A percentile compares a stretch with the other conserved stretches of the same genome.
These are phyloP conservation scores for Pichia norvegensis DNA, from an alignment of 1,139 yeast species.

Conservation along the genomic window DNA sequence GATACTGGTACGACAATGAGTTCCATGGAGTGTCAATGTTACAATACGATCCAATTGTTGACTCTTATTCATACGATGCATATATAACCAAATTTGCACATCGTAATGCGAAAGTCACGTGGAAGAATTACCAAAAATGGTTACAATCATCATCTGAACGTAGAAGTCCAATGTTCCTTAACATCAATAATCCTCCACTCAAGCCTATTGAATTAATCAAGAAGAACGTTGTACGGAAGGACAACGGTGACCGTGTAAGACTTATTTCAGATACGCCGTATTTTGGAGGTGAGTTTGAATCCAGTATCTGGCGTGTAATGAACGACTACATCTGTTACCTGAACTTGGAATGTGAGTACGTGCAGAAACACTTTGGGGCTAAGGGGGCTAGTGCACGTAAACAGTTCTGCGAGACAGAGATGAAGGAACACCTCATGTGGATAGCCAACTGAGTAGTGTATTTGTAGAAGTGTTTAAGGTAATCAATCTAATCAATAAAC, in stretches of 20 bases:
- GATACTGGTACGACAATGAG: conserved; percentile 25
- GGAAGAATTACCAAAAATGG: conserved; percentile 17
- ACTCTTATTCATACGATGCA: conserved; percentile 34
- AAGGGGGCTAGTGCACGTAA: conserved; percentile 11
- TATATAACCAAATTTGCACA: conserved; percentile 18
- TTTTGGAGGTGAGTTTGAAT: conserved; percentile 18
- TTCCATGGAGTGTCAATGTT: conserved; percentile 44
- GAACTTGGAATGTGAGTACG: conserved; percentile 21
- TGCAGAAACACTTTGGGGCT: conserved; percentile 20
- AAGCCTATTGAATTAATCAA: conserved; percentile 24
- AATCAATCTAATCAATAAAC: neutral
- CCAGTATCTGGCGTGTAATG: conserved; percentile 25
- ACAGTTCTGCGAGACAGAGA: conserved; percentile 19
- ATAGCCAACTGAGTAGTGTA: conserved; percentile 11
- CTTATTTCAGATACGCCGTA: conserved; percentile 21
- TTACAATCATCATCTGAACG: conserved; percentile 20
- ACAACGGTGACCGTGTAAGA: conserved; percentile 26
- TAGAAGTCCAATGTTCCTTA: conserved; percentile 23
- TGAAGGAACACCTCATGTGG: conserved; percentile 26
- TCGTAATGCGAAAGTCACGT: conserved; percentile 14
- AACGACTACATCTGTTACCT: conserved; percentile 25
- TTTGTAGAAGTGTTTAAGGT: neutral
- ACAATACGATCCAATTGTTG: conserved; percentile 44
- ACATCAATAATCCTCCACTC: conserved; percentile 23
- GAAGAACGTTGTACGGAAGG: conserved; percentile 20